These are phyloP conservation scores for Triangularia verruculosa DNA, from an alignment of 2,329 filamentous ascomycete genomes.

Conservation along the genomic window DNA sequence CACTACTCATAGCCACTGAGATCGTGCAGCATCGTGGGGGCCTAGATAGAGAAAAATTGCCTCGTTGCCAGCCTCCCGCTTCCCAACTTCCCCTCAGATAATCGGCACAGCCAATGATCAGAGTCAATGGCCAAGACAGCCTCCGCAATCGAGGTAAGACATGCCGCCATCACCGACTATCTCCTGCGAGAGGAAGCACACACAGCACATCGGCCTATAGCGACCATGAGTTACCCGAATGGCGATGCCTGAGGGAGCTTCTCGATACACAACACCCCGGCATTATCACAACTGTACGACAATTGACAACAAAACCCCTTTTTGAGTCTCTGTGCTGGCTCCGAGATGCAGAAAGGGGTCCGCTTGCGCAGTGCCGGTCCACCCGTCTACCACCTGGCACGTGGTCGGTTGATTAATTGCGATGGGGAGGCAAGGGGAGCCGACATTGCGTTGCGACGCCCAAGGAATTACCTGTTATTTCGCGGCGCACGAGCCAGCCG, in stretches of 20 bases:
- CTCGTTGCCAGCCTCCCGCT: neutral
- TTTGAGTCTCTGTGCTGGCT: neutral
- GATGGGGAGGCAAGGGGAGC: slow-evolving; percentile 1
- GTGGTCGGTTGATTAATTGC: slow-evolving; percentile 2
- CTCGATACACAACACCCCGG: neutral
- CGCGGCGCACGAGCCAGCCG: neutral
- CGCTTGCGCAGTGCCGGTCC: slow-evolving; percentile 1
- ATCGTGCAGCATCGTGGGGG: neutral
- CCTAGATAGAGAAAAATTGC: neutral
- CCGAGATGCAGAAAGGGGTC: neutral
- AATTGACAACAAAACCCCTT: neutral
- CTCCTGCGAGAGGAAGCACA: neutral
- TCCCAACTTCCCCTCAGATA: neutral
- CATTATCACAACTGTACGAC: neutral
- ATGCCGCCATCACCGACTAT: neutral
- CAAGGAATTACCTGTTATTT: neutral
- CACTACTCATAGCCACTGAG: neutral
- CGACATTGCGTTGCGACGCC: neutral
- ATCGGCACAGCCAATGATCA: neutral
- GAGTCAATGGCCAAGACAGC: neutral
- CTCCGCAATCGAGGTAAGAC: neutral
- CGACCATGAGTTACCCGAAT: neutral
- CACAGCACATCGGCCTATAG: neutral
- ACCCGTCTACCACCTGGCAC: neutral
- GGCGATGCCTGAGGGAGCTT: neutral